Evolutionary conservation across 2,329 filamentous ascomycete genomes (phyloP).

Genomic region (Fusarium sp.): DNA sequence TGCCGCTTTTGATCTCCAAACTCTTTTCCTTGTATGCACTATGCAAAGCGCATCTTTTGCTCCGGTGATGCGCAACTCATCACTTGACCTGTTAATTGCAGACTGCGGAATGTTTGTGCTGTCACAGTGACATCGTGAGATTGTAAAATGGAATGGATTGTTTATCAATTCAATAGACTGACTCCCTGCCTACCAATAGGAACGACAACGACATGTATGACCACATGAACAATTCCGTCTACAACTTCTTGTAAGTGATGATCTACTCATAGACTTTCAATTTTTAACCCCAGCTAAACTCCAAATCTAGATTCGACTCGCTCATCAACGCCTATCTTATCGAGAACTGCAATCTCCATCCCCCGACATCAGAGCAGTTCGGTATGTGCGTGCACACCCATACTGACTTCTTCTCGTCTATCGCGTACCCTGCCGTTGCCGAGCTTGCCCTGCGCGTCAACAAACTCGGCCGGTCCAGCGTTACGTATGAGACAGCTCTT

Average conservation of each 20-base stretch:
- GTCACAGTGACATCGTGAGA: constrained; percentile 16
- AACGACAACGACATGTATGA: constrained; percentile 96
- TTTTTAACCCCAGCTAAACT: constrained; percentile 4
- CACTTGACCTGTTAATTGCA: constrained; percentile 10
- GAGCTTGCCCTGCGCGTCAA: constrained; percentile 87
- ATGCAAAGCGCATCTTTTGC: constrained; percentile 1
- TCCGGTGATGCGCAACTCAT: constrained; percentile 3
- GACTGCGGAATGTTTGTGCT: constrained; percentile 18
- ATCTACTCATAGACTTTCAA: constrained; percentile 1
- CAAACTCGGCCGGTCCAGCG: constrained; percentile 87
- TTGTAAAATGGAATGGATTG: constrained; percentile 19
- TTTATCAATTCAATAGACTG: constrained; percentile 21
- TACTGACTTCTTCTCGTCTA: constrained; percentile 86
- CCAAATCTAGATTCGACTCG: constrained; percentile 79
- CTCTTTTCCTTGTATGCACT: not conserved
- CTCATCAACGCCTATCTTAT: constrained; percentile 93
- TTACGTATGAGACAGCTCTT: constrained; percentile 90
- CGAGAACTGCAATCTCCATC: constrained; percentile 80
- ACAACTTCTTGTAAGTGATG: constrained; percentile 77
- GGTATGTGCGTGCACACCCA: constrained; percentile 89
- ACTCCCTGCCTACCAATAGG: constrained; percentile 64
- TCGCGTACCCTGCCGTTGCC: constrained; percentile 85
- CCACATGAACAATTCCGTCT: constrained; percentile 93
- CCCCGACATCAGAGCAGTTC: constrained; percentile 78
- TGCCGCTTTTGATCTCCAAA: constrained; percentile 2